phyloP scores from a whole-genome alignment of 2,329 filamentous ascomycete genomes.

The Colletotrichum caudatum region DNA sequence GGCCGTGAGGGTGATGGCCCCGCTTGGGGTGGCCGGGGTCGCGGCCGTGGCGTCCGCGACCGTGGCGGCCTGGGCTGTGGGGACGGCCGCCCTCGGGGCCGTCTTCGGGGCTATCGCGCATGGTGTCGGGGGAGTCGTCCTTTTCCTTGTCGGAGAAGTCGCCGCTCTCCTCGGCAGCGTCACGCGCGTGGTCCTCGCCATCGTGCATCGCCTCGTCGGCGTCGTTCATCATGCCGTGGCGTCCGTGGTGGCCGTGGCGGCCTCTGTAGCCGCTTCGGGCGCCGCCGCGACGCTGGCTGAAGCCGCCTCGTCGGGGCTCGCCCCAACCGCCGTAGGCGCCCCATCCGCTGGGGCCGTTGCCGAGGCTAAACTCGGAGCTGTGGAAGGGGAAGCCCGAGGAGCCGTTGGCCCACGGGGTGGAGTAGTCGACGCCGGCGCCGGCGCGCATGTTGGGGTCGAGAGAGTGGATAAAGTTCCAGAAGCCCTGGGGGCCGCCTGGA shows the following conservation, averaged over 20 bases:
- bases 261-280: constrained; percentile 33
- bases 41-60: constrained; percentile 42
- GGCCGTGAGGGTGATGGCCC: constrained; percentile 27
- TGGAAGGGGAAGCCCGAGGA: constrained; percentile 53
- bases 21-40: constrained; percentile 31
- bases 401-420: constrained; percentile 45
- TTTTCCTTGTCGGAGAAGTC: constrained; percentile 49
- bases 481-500: constrained; percentile 23
- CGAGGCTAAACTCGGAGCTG: constrained; percentile 34
- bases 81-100: constrained; percentile 50
- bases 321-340: constrained; percentile 35
- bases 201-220: constrained; percentile 32
- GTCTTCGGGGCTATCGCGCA: constrained; percentile 49
- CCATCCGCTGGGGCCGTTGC: constrained; percentile 34
- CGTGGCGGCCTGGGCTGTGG: constrained; percentile 43
- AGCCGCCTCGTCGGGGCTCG: constrained; percentile 24
- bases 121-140: constrained; percentile 52
- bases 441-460: constrained; percentile 48
- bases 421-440: constrained; percentile 56
- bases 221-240: constrained; percentile 43
- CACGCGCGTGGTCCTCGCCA: constrained; percentile 45
- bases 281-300: constrained; percentile 22
- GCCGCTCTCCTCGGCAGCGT: constrained; percentile 44
- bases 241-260: constrained; percentile 33
- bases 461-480: constrained; percentile 51